Conservation (phyloP, 1,284 basidiomycete species). For the Moniliella sp. region DNA sequence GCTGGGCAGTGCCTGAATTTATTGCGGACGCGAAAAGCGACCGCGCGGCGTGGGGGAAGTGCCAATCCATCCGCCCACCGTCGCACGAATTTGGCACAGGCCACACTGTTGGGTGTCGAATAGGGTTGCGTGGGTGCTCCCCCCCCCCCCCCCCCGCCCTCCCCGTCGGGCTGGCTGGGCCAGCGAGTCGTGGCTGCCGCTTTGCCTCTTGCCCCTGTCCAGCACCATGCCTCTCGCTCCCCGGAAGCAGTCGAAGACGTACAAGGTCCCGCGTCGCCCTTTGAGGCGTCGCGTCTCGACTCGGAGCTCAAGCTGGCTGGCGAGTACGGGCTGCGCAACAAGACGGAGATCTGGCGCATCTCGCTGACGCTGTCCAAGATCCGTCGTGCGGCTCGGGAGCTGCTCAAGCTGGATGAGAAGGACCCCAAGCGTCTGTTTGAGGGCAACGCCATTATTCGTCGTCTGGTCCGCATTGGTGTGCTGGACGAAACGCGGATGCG, state of each 20-base stretch:
- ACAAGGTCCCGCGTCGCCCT: conserved; percentile 73
- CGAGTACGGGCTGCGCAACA: conserved; percentile 99
- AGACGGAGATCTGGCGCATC: conserved; percentile 99
- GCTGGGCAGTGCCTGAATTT: no score
- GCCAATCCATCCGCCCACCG: no score
- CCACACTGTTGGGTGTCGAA: no score
- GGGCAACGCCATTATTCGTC: conserved; percentile 92
- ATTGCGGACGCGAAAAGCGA: no score
- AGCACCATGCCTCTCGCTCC: conserved; percentile 25
- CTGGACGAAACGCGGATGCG: conserved; percentile 91
- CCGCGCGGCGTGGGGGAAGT: no score
- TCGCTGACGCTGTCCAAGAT: conserved; percentile 92
- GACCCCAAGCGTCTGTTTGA: conserved; percentile 99
- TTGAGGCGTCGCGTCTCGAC: conserved; percentile 93
- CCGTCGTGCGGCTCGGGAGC: conserved; percentile 98
- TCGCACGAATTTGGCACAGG: no score
- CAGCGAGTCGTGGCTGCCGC: no score
- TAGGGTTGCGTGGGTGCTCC: no score
- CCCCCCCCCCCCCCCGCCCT: no score
- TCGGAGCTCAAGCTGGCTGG: conserved; percentile 98
- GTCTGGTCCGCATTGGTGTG: conserved; percentile 97
- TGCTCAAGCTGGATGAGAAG: conserved; percentile 97
- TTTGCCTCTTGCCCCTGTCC: no score
- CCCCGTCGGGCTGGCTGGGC: no score
- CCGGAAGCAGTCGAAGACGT: conserved; percentile 32